A percentile compares a stretch with the other conserved stretches of the same genome.
Evolutionary conservation across 176 grass and related monocot species (phyloP).

Genomic region (Stipa capillata): DNA sequence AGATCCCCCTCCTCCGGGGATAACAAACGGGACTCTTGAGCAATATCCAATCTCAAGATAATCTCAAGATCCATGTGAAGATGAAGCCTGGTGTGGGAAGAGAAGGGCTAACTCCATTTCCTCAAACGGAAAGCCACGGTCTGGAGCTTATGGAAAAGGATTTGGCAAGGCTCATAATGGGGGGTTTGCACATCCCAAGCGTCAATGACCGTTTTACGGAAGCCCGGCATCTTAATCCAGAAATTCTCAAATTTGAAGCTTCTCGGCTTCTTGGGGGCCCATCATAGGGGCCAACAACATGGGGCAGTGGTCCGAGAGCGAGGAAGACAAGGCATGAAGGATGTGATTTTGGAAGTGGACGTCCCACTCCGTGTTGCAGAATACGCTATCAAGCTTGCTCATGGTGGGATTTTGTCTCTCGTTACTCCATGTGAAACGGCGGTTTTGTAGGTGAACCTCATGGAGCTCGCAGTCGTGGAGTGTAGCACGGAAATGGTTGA

Average conservation of each 20-base stretch:
- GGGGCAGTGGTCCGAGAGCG: not conserved
- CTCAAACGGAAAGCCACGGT: not conserved
- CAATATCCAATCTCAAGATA: too few relatives aligned
- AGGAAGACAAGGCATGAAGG: not conserved
- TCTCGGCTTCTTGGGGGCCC: not conserved
- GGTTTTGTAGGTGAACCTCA: not conserved
- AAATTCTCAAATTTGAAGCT: not conserved
- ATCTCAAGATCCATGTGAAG: too few relatives aligned
- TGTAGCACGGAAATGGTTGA: too few relatives aligned
- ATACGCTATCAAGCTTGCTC: not conserved
- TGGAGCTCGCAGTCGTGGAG: not conserved
- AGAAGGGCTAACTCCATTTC: too few relatives aligned
- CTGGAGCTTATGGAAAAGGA: not conserved
- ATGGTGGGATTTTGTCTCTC: not conserved
- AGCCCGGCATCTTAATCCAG: not conserved
- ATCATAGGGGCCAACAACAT: not conserved
- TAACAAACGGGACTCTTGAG: too few relatives aligned
- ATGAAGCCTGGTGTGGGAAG: too few relatives aligned
- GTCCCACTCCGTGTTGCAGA: not conserved
- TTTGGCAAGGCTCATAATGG: not conserved
- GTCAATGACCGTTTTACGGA: not conserved
- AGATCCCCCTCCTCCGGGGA: too few relatives aligned
- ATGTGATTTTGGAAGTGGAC: not conserved
- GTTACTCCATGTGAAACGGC: not conserved
- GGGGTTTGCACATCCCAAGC: not conserved